Conservation (phyloP, 1,139 yeast species). For the Kurtzmaniella natalensis region DNA sequence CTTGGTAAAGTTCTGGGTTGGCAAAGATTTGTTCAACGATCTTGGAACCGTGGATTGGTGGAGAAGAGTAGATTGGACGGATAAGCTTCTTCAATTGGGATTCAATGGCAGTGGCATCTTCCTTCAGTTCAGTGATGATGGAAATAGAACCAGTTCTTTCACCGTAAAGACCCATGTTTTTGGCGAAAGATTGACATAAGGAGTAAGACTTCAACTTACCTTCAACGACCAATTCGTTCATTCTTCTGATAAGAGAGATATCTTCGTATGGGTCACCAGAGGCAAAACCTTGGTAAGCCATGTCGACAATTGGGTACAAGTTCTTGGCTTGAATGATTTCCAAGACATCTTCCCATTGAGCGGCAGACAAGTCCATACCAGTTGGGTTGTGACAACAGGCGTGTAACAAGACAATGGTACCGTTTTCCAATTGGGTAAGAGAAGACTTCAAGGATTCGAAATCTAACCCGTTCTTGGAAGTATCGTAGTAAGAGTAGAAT, state of each 20-base stretch:
- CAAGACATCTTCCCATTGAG: slow-evolving; percentile 77
- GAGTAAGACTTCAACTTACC: slow-evolving; percentile 52
- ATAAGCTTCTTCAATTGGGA: slow-evolving; percentile 79
- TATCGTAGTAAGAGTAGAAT: slow-evolving; percentile 51
- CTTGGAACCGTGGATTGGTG: slow-evolving; percentile 92
- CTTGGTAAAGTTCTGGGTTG: slow-evolving; percentile 53
- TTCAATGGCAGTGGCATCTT: slow-evolving; percentile 47
- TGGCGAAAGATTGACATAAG: slow-evolving; percentile 89
- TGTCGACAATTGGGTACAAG: slow-evolving; percentile 85
- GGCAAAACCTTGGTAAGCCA: slow-evolving; percentile 97
- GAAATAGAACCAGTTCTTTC: slow-evolving; percentile 94
- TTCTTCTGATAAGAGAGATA: slow-evolving; percentile 45
- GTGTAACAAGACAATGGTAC: slow-evolving; percentile 72
- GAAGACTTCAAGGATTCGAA: slow-evolving; percentile 46
- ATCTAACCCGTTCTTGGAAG: slow-evolving; percentile 48
- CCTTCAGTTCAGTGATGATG: slow-evolving; percentile 47
- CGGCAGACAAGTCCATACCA: slow-evolving; percentile 86
- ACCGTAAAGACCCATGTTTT: slow-evolving; percentile 95
- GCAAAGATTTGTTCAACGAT: slow-evolving; percentile 75
- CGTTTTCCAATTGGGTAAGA: slow-evolving; percentile 39
- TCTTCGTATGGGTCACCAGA: slow-evolving; percentile 61
- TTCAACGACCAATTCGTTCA: slow-evolving; percentile 44
- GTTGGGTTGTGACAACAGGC: slow-evolving; percentile 99
- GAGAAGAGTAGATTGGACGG: slow-evolving; percentile 87
- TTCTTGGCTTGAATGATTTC: slow-evolving; percentile 49